phyloP scores from a whole-genome alignment of 768 basidiomycete species.

The Lanmaoa pseudosensibilis region DNA sequence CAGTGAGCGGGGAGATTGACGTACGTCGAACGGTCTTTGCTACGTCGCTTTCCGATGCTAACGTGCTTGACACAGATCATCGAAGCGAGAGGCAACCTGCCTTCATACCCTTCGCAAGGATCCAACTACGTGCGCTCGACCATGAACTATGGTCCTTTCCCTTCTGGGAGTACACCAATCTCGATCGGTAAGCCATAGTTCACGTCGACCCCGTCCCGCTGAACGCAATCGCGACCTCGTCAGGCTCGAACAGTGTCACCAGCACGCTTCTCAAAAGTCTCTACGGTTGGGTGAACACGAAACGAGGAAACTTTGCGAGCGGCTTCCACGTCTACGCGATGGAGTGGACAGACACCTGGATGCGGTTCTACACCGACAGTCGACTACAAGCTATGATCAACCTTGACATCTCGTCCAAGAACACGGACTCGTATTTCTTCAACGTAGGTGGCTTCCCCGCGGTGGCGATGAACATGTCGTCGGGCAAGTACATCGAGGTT shows the following conservation, averaged over 20 bases:
- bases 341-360: conserved; percentile 59
- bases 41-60: background rate
- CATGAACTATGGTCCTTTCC: conserved; percentile 67
- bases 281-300: conserved; percentile 37
- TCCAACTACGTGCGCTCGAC: conserved; percentile 52
- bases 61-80: conserved; percentile 40
- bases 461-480: conserved; percentile 45
- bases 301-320: conserved; percentile 46
- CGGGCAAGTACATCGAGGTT: conserved; percentile 39
- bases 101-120: conserved; percentile 43
- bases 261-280: conserved; percentile 35
- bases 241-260: conserved; percentile 12
- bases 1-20: conserved; percentile 58
- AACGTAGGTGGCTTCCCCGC: conserved; percentile 50
- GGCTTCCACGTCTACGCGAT: conserved; percentile 55
- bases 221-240: background rate
- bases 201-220: background rate
- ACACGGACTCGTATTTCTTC: conserved; percentile 51
- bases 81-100: conserved; percentile 52
- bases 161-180: conserved; percentile 33
- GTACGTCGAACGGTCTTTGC: conserved; percentile 34
- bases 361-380: conserved; percentile 55
- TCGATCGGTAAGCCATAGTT: conserved; percentile 20
- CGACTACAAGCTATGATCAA: conserved; percentile 52
- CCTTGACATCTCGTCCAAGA: conserved; percentile 43